phyloP scores from a whole-genome alignment of 257 asterid species.

The Nicotiana knightiana region DNA sequence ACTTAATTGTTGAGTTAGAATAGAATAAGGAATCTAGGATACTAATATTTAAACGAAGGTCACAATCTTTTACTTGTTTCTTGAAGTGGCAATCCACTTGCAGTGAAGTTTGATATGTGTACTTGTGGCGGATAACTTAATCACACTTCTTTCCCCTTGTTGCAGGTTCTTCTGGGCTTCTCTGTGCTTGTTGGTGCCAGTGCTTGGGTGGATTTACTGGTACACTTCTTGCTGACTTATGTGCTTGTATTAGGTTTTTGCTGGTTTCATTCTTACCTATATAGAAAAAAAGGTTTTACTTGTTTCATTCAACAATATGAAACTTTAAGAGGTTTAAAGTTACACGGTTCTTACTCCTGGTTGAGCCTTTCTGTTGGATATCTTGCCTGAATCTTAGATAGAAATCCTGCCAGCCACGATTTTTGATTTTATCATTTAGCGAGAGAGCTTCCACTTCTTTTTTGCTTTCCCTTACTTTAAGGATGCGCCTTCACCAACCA shows the following conservation, averaged over 20 bases:
- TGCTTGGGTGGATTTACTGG: slow-evolving; percentile 99
- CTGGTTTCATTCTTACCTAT: neutral
- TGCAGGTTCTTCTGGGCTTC: slow-evolving; percentile 92
- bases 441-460: neutral
- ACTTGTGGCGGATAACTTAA: neutral
- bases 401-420: neutral
- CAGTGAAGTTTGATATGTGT: neutral
- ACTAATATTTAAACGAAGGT: neutral
- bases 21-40: neutral
- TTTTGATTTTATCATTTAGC: neutral
- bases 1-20: neutral
- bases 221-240: slow-evolving; percentile 18
- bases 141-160: slow-evolving; percentile 1
- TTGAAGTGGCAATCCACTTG: neutral
- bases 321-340: neutral
- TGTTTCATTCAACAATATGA: neutral
- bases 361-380: neutral
- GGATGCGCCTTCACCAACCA: neutral
- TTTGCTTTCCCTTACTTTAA: neutral
- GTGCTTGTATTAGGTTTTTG: neutral
- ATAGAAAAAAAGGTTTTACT: neutral
- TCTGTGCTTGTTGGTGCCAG: slow-evolving; percentile 98
- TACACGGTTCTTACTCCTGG: neutral
- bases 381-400: neutral
- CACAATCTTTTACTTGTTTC: neutral